Conservation (phyloP, 345 rosid species). For the Syzygium aqueum region DNA sequence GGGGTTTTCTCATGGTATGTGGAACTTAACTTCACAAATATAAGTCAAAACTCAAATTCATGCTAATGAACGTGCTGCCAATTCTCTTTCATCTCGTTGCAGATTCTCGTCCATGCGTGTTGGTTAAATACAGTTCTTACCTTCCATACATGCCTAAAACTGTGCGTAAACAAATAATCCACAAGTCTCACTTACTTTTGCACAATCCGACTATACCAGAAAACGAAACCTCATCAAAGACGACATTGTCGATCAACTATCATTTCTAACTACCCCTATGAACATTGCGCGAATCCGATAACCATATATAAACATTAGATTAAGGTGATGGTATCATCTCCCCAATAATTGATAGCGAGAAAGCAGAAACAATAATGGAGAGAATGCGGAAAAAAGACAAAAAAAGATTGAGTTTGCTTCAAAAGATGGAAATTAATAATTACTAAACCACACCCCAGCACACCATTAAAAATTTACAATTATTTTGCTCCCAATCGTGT, state of each 20-base stretch:
- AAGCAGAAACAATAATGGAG: neutral
- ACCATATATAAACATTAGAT: neutral
- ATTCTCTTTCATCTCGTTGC: neutral
- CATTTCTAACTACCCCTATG: neutral
- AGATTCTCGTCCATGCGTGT: neutral
- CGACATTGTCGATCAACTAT: neutral
- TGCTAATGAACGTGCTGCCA: neutral
- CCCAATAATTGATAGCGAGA: neutral
- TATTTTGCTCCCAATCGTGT: conserved; percentile 15
- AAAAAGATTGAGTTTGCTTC: neutral
- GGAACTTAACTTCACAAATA: neutral
- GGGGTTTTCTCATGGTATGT: neutral
- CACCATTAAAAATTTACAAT: neutral
- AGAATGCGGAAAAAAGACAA: neutral
- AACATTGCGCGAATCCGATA: neutral
- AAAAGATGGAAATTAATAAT: neutral
- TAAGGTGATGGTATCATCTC: neutral
- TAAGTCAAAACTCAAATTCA: neutral
- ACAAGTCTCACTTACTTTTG: neutral
- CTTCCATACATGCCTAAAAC: neutral
- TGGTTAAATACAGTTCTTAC: neutral
- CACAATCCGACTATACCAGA: neutral
- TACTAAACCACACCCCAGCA: neutral
- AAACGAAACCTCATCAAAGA: neutral
- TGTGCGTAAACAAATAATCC: neutral